Evolutionary conservation across 306 rosid species (phyloP).

Genomic region (barrel medic (Medicago truncatula)): DNA sequence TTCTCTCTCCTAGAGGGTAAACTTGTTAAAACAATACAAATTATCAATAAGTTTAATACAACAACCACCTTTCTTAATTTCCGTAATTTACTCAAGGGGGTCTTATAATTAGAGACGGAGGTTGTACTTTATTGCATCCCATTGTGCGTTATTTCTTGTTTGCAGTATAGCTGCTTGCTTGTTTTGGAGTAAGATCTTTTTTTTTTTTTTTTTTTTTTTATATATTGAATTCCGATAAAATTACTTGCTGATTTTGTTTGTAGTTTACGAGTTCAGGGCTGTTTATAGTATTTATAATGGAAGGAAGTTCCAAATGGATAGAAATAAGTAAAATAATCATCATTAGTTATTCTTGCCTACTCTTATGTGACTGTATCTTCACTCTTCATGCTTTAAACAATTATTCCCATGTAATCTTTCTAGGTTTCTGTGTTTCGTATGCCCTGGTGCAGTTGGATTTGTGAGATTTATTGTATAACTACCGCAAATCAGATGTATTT

Average conservation of each 20-base stretch:
- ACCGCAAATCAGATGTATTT: background rate
- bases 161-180: slow-evolving; percentile 23
- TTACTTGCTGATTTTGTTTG: slow-evolving; percentile 3
- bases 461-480: slow-evolving; percentile 21
- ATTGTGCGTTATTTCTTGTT: slow-evolving; percentile 24
- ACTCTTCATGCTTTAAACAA: slow-evolving; percentile 28
- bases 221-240: slow-evolving; percentile 28
- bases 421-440: slow-evolving; percentile 3
- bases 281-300: slow-evolving; percentile 26
- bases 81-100: too few relatives aligned
- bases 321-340: slow-evolving; percentile 21
- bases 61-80: too few relatives aligned
- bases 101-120: too few relatives aligned
- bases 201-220: background rate
- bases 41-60: too few relatives aligned
- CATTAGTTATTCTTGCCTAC: slow-evolving; percentile 8
- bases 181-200: slow-evolving; percentile 12
- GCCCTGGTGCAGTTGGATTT: slow-evolving; percentile 20
- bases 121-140: background rate
- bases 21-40: too few relatives aligned
- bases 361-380: slow-evolving; percentile 21
- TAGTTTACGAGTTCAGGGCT: slow-evolving; percentile 23
- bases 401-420: slow-evolving; percentile 28
- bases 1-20: too few relatives aligned
- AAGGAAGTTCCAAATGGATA: slow-evolving; percentile 7